phyloP scores from a whole-genome alignment of 352 stramenopile species.

The Phytophthora cryptogea region DNA sequence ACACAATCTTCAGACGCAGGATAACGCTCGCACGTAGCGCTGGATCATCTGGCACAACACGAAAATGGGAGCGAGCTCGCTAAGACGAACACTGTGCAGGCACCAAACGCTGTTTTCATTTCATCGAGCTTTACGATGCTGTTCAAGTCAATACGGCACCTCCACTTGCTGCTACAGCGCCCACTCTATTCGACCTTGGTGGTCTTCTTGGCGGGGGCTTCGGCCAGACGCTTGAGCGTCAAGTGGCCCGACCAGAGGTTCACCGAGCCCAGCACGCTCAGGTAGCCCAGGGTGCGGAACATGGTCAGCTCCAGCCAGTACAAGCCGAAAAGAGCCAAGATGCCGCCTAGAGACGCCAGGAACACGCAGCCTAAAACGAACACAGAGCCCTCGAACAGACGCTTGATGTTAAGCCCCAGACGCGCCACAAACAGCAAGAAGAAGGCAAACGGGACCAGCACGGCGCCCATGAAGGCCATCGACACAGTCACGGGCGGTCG shows the following conservation, averaged over 20 bases:
- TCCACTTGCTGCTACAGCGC: constrained; percentile 1
- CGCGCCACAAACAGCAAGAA: constrained; percentile 72
- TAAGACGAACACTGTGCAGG: background rate
- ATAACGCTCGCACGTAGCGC: no score
- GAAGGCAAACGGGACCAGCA: constrained; percentile 56
- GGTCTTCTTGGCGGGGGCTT: constrained; percentile 45
- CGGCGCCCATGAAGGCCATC: constrained; percentile 66
- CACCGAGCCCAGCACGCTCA: constrained; percentile 60
- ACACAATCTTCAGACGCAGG: background rate
- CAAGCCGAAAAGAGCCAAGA: constrained; percentile 78
- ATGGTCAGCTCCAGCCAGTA: constrained; percentile 92
- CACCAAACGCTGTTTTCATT: constrained; percentile 31
- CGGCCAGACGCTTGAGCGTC: constrained; percentile 76
- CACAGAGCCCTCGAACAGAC: constrained; percentile 66
- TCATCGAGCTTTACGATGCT: constrained; percentile 2
- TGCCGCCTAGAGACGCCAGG: constrained; percentile 68
- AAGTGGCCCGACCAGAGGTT: constrained; percentile 74
- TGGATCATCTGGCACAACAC: no score
- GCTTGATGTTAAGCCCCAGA: constrained; percentile 66
- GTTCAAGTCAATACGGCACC: constrained; percentile 5
- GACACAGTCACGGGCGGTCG: constrained; percentile 71
- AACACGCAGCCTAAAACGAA: constrained; percentile 79
- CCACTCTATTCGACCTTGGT: constrained; percentile 61
- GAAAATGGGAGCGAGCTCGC: no score
- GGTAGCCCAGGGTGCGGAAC: constrained; percentile 81